These are phyloP conservation scores for Escallonia herrerae DNA, from an alignment of 129 eudicot genomes.

Conservation along the genomic window DNA sequence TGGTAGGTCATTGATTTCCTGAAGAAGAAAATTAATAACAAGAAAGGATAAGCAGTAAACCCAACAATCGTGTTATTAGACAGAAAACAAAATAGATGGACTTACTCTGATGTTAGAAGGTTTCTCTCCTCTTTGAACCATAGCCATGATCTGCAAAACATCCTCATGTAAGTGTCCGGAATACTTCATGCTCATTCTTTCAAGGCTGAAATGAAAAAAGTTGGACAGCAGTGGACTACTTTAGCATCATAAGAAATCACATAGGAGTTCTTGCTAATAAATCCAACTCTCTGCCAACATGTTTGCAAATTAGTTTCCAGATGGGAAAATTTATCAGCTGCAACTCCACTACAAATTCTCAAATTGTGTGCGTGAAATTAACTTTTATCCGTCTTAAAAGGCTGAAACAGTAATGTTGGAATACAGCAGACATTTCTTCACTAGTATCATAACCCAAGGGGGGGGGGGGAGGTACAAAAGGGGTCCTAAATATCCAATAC, in stretches of 20 bases:
- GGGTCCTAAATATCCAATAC: no score
- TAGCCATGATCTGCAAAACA: conserved; percentile 69
- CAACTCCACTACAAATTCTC: no score
- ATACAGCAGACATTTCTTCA: no score
- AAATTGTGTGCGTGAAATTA: no score
- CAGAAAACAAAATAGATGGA: not conserved
- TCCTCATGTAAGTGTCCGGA: not conserved
- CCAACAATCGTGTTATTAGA: not conserved
- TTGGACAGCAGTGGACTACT: not conserved
- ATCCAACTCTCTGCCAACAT: not conserved
- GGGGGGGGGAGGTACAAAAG: no score
- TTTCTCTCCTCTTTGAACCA: conserved; percentile 95
- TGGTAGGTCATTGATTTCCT: conserved; percentile 87
- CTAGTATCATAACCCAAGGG: no score
- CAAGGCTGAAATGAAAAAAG: not conserved
- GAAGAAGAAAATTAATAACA: conserved; percentile 24
- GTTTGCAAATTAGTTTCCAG: no score
- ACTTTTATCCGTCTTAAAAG: no score
- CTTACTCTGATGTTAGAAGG: conserved; percentile 85
- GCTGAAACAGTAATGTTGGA: no score
- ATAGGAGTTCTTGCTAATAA: not conserved
- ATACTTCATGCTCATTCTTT: not conserved
- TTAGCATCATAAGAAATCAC: not conserved
- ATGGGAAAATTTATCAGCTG: no score
- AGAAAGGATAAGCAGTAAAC: conserved; percentile 1